These are phyloP conservation scores for Myriosclerotinia duriaeana DNA, from an alignment of 2,329 filamentous ascomycete genomes.

Conservation along the genomic window DNA sequence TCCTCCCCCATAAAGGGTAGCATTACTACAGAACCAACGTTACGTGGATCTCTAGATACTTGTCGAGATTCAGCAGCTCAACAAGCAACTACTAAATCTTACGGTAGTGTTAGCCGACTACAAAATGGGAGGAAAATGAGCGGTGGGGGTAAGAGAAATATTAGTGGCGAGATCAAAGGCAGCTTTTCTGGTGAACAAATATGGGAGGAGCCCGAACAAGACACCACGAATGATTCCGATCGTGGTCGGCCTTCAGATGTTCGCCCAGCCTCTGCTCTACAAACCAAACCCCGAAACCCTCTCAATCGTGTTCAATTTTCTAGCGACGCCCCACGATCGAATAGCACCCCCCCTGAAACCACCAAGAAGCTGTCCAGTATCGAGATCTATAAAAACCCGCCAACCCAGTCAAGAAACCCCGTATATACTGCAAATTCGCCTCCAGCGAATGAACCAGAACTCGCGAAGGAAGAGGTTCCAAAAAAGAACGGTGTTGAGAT, in stretches of 20 bases:
- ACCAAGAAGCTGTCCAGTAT: conserved; percentile 48
- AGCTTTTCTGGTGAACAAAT: conserved; percentile 77
- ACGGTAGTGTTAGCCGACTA: conserved; percentile 32
- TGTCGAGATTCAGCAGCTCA: conserved; percentile 24
- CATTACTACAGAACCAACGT: conserved; percentile 34
- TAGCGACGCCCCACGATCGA: conserved; percentile 44
- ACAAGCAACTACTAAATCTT: conserved; percentile 32
- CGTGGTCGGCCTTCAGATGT: conserved; percentile 34
- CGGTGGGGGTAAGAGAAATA: conserved; percentile 53
- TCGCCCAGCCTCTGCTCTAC: conserved; percentile 49
- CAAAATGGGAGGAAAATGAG: conserved; percentile 28
- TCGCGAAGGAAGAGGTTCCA: conserved; percentile 38
- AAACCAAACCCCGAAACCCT: conserved; percentile 62
- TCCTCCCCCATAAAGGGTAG: conserved; percentile 40
- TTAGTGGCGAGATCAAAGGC: conserved; percentile 62
- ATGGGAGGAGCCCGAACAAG: conserved; percentile 78
- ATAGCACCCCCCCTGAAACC: conserved; percentile 46
- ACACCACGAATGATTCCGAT: conserved; percentile 23
- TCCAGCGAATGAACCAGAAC: conserved; percentile 40
- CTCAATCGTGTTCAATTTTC: conserved; percentile 59
- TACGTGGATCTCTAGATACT: conserved; percentile 34
- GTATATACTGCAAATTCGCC: conserved; percentile 68
- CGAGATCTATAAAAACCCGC: conserved; percentile 83
- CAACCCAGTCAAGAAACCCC: conserved; percentile 78
- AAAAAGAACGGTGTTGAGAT: conserved; percentile 78